A percentile compares a stretch with the other conserved stretches of the same genome.
Conservation (phyloP, 129 eudicot species). For the Arctium lappa region DNA sequence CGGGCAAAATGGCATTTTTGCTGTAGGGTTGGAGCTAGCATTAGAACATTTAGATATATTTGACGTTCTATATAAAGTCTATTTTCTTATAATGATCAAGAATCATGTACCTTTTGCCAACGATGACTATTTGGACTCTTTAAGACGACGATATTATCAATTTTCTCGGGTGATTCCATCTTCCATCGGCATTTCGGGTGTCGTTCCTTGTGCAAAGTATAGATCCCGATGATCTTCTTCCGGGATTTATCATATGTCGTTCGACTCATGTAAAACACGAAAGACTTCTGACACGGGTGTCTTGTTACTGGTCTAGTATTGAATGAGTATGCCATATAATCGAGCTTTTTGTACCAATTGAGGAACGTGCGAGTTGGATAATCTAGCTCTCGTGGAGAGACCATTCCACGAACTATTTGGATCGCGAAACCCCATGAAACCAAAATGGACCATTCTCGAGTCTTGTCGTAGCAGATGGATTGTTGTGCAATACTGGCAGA, state of each 20-base stretch:
- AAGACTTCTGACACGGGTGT: constrained; percentile 34
- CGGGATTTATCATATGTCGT: neutral
- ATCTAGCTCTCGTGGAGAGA: constrained; percentile 41
- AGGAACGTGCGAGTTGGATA: constrained; percentile 37
- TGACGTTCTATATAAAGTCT: neutral
- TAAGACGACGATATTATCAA: constrained; percentile 30
- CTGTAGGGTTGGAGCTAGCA: neutral
- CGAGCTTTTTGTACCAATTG: constrained; percentile 38
- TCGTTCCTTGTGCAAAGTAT: neutral
- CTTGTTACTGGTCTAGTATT: constrained; percentile 27
- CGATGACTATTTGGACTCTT: constrained; percentile 36
- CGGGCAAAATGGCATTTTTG: too few species aligned
- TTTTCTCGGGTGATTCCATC: constrained; percentile 12
- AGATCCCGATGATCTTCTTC: constrained; percentile 30
- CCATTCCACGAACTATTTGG: constrained; percentile 36
- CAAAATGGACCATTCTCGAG: constrained; percentile 37
- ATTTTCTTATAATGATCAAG: neutral
- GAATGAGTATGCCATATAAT: constrained; percentile 21
- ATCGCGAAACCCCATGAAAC: constrained; percentile 62
- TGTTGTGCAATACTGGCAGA: constrained; percentile 57
- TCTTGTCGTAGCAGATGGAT: constrained; percentile 50
- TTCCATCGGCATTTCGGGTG: constrained; percentile 21
- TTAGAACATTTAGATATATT: neutral
- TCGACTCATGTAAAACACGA: constrained; percentile 17
- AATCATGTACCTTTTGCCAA: constrained; percentile 48